Percentiles rank a stretch among this genome's conserved stretches.
Evolutionary conservation across 441 rosid species (phyloP).

Genomic region (Biscutella laevigata): DNA sequence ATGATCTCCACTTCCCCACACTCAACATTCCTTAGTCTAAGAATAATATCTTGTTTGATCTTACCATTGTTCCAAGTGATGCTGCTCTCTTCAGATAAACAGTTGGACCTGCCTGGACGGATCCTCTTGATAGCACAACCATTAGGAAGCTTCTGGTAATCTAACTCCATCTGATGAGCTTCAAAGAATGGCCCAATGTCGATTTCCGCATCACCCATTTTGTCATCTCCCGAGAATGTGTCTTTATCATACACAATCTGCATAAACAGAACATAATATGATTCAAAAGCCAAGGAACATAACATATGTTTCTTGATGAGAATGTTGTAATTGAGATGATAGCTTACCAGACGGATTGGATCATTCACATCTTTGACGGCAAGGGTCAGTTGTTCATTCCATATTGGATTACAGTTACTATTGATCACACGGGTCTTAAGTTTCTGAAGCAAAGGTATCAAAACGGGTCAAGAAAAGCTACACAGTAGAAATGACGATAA

Average conservation of each 20-base stretch:
- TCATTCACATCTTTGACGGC: slow-evolving; percentile 29
- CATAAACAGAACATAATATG: slow-evolving; percentile 2
- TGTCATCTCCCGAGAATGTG: slow-evolving; percentile 39
- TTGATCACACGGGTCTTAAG: slow-evolving; percentile 47
- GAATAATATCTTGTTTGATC: slow-evolving; percentile 41
- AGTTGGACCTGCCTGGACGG: slow-evolving; percentile 33
- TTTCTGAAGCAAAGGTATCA: slow-evolving; percentile 29
- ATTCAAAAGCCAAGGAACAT: too few relatives aligned
- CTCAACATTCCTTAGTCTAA: slow-evolving; percentile 37
- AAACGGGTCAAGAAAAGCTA: not conserved
- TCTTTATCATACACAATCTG: slow-evolving; percentile 50
- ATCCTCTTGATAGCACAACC: slow-evolving; percentile 37
- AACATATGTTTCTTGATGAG: not conserved
- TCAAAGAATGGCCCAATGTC: slow-evolving; percentile 38
- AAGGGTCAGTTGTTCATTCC: slow-evolving; percentile 60
- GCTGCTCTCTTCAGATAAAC: slow-evolving; percentile 42
- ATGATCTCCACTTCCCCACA: slow-evolving; percentile 40
- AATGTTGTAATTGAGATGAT: not conserved
- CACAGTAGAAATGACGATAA: not conserved
- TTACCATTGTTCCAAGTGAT: slow-evolving; percentile 42
- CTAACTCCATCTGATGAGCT: slow-evolving; percentile 32
- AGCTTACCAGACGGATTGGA: slow-evolving; percentile 42
- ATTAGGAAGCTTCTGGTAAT: slow-evolving; percentile 29
- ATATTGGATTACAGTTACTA: slow-evolving; percentile 47
- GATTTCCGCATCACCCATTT: slow-evolving; percentile 46